phyloP scores from a whole-genome alignment of 139 green algal genomes.

The Medakamo hakoo region DNA sequence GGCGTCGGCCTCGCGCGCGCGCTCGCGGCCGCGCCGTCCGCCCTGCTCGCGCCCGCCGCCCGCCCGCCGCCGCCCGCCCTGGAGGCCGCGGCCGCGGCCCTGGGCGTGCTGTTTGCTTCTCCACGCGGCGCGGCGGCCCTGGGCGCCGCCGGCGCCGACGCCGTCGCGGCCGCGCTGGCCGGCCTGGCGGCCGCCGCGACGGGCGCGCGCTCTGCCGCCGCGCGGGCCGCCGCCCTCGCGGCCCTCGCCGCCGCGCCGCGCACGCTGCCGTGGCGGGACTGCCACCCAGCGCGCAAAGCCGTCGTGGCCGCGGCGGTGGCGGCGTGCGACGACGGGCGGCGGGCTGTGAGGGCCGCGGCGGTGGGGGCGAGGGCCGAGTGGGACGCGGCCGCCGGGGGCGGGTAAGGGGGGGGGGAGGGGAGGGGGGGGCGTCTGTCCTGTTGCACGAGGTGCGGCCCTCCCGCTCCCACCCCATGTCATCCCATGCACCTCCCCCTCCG shows the following conservation, averaged over 20 bases:
- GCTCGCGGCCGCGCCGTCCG: no score
- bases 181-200: background rate
- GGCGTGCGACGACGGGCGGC: slow-evolving; percentile 13
- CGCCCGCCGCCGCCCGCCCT: background rate
- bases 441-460: no score
- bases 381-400: background rate
- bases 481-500: background rate
- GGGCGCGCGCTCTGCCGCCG: background rate
- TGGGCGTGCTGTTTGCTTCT: background rate
- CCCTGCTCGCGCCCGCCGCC: background rate
- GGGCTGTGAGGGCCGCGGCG: slow-evolving; percentile 10
- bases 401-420: no score
- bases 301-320: slow-evolving; percentile 5
- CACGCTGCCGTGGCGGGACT: slow-evolving; percentile 8
- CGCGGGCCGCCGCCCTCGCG: background rate
- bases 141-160: no score
- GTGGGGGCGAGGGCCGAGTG: slow-evolving; percentile 9
- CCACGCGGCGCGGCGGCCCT: no score
- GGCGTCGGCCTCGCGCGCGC: background rate
- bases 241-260: background rate
- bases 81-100: no score
- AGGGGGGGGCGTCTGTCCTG: background rate
- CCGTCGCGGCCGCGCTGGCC: background rate
- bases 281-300: slow-evolving; percentile 6
- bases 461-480: no score